A percentile compares a stretch with the other conserved stretches of the same genome.
Conservation (phyloP, 345 rosid species). For the Carallia brachiata region DNA sequence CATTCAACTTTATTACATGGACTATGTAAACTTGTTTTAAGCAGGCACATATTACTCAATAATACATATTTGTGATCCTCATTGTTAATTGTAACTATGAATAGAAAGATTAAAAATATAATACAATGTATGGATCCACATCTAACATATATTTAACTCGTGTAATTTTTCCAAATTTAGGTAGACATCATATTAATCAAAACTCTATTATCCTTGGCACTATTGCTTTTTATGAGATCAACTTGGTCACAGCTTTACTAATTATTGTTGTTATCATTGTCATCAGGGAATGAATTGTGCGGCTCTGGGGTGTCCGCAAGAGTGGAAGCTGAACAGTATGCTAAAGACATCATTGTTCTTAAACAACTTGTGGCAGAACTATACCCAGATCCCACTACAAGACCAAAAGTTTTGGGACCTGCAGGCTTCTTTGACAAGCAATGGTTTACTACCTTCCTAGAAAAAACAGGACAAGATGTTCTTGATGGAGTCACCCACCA, state of each 20-base stretch:
- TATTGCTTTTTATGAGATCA: background rate
- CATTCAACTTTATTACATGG: background rate
- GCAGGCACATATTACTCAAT: too few relatives aligned
- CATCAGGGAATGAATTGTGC: slow-evolving; percentile 56
- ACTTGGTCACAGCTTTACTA: background rate
- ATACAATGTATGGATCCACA: too few relatives aligned
- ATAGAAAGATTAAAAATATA: background rate
- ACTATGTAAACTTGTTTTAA: too few relatives aligned
- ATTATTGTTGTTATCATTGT: background rate
- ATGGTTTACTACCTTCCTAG: slow-evolving; percentile 48
- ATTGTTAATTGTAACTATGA: background rate
- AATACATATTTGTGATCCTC: too few relatives aligned
- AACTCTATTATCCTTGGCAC: background rate
- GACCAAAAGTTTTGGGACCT: slow-evolving; percentile 52
- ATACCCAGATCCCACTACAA: slow-evolving; percentile 27
- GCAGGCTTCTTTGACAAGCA: slow-evolving; percentile 54
- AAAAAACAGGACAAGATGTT: slow-evolving; percentile 40
- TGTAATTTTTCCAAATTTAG: too few relatives aligned
- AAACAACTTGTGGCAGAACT: slow-evolving; percentile 34
- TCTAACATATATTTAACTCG: too few relatives aligned
- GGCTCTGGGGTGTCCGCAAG: slow-evolving; percentile 48
- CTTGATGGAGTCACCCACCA: slow-evolving; percentile 59
- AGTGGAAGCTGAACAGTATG: slow-evolving; percentile 37
- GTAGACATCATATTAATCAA: background rate
- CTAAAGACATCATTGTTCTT: slow-evolving; percentile 30